These are phyloP conservation scores for Metarhizium brunneum DNA, from an alignment of 2,329 filamentous ascomycete species.

Conservation along the genomic window DNA sequence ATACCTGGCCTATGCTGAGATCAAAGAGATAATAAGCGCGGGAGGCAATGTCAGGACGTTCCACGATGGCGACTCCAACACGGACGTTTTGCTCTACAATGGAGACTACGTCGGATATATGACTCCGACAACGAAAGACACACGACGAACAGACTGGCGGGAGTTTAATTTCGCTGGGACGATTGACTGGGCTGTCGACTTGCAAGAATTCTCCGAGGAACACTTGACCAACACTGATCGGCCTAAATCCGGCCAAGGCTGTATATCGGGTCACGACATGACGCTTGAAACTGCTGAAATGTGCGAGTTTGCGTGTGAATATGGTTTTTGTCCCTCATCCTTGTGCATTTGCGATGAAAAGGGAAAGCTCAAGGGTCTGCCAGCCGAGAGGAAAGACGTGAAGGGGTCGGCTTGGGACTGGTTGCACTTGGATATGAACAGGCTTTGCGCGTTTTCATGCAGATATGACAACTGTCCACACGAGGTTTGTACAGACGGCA, in stretches of 20 bases:
- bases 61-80: background rate
- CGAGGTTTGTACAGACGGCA: background rate
- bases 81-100: background rate
- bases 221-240: background rate
- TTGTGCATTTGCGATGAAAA: background rate
- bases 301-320: background rate
- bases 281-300: background rate
- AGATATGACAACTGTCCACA: background rate
- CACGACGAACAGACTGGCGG: background rate
- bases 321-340: background rate
- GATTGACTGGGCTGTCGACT: constrained; percentile 4
- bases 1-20: constrained; percentile 17
- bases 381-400: background rate
- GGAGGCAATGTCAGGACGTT: background rate
- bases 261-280: background rate
- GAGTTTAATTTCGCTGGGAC: constrained; percentile 3
- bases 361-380: background rate
- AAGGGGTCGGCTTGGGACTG: background rate
- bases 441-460: background rate
- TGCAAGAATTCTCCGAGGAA: background rate
- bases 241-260: background rate
- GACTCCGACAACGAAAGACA: background rate
- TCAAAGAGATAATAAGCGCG: constrained; percentile 7
- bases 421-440: background rate
- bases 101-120: constrained; percentile 1